Conservation (phyloP, 352 stramenopile genomes). For the Globisporangium barbulae region DNA sequence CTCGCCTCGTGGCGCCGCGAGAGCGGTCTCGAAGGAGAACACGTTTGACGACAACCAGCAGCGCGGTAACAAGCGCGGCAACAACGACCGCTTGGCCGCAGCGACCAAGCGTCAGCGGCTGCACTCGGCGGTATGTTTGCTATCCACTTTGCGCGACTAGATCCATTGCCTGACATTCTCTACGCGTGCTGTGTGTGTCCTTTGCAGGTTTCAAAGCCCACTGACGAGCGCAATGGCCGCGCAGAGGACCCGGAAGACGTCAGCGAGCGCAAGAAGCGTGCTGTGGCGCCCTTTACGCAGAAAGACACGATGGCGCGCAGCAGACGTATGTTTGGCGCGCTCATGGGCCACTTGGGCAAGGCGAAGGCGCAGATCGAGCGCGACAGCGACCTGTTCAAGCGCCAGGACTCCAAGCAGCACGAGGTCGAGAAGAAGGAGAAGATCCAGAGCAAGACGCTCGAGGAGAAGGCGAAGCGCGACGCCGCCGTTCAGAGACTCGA, state of each 20-base stretch:
- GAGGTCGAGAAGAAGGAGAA: slow-evolving; percentile 72
- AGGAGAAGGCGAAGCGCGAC: slow-evolving; percentile 35
- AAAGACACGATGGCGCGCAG: slow-evolving; percentile 68
- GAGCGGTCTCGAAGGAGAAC: background rate
- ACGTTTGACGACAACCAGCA: slow-evolving; percentile 1
- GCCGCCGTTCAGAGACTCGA: slow-evolving; percentile 38
- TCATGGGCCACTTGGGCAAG: slow-evolving; percentile 80
- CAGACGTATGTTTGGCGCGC: slow-evolving; percentile 75
- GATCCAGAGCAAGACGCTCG: slow-evolving; percentile 50
- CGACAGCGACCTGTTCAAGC: slow-evolving; percentile 68
- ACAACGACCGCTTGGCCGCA: slow-evolving; percentile 14
- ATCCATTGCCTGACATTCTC: no score
- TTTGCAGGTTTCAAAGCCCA: slow-evolving; percentile 15
- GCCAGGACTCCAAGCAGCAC: slow-evolving; percentile 59
- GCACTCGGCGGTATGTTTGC: slow-evolving; percentile 26
- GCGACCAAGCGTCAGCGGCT: slow-evolving; percentile 41
- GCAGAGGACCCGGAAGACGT: slow-evolving; percentile 12
- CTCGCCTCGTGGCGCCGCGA: slow-evolving; percentile 10
- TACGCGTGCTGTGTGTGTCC: no score
- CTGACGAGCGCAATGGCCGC: slow-evolving; percentile 9
- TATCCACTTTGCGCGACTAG: no score
- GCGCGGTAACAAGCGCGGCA: slow-evolving; percentile 27
- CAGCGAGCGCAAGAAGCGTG: slow-evolving; percentile 40
- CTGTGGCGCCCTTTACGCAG: slow-evolving; percentile 50
- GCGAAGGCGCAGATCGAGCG: slow-evolving; percentile 79